These are phyloP conservation scores for Uronychia setigera DNA, from an alignment of 73 alveolate species.

Conservation along the genomic window DNA sequence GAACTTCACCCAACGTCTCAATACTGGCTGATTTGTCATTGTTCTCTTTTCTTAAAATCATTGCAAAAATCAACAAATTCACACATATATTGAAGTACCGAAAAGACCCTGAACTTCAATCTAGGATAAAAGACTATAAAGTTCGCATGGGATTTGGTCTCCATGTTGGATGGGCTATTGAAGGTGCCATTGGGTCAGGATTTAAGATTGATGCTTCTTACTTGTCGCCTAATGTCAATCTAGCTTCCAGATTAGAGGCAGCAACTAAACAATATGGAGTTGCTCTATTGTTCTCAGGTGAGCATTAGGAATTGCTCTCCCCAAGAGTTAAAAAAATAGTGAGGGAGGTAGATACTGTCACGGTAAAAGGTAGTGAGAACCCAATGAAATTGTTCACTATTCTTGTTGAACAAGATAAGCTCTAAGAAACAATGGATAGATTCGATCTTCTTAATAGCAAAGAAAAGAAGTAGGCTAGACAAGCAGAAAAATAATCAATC, in stretches of 20 bases:
- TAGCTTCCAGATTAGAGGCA: conserved; percentile 81
- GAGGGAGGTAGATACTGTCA: conserved; percentile 84
- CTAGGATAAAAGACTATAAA: conserved; percentile 57
- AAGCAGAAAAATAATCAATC: no score
- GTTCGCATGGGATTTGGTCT: conserved; percentile 94
- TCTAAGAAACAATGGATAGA: no score
- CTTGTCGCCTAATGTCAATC: conserved; percentile 85
- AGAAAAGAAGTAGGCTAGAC: no score
- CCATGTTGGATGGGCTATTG: conserved; percentile 96
- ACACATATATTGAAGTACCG: conserved; percentile 83
- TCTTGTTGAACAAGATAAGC: no score
- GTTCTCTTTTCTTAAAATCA: conserved; percentile 84
- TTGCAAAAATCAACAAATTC: conserved; percentile 86
- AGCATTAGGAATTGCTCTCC: conserved; percentile 51
- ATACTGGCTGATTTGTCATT: conserved; percentile 86
- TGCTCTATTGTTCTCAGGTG: conserved; percentile 56
- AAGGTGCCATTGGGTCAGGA: conserved; percentile 96
- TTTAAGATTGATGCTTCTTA: conserved; percentile 96
- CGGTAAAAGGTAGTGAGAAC: conserved; percentile 91
- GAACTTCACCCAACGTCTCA: conserved; percentile 50
- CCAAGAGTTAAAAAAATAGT: conserved; percentile 61
- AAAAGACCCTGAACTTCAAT: conserved; percentile 62
- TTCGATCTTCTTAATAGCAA: no score
- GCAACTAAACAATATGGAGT: conserved; percentile 77
- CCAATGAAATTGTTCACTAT: conserved; percentile 88